Conservation (phyloP, 129 eudicot genomes). For the Flaveria sonorensis region DNA sequence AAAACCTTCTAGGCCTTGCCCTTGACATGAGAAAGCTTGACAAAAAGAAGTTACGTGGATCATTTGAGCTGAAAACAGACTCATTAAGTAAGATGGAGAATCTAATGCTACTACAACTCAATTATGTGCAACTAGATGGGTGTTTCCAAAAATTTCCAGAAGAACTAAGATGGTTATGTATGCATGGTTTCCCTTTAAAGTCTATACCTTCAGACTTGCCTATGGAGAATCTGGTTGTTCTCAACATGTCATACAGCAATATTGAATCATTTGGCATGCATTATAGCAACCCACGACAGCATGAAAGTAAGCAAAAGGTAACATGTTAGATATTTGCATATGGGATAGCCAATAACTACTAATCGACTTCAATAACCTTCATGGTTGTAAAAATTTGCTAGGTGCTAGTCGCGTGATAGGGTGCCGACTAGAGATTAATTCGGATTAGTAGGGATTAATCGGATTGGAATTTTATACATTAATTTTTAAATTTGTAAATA, state of each 20-base stretch:
- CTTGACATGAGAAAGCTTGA: slow-evolving; percentile 27
- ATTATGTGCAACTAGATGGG: slow-evolving; percentile 4
- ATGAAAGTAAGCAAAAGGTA: slow-evolving; percentile 16
- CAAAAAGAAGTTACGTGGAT: slow-evolving; percentile 12
- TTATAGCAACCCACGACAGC: background rate
- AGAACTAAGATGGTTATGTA: slow-evolving; percentile 32
- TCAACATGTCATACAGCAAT: slow-evolving; percentile 31
- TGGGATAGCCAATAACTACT: background rate
- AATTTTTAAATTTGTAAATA: no score
- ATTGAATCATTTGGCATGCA: slow-evolving; percentile 7
- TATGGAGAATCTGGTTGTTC: slow-evolving; percentile 26
- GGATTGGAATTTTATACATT: no score
- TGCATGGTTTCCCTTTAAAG: slow-evolving; percentile 29
- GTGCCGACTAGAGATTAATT: no score
- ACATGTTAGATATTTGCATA: background rate
- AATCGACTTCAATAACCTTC: background rate
- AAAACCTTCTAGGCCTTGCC: slow-evolving; percentile 30
- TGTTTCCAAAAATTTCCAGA: slow-evolving; percentile 19
- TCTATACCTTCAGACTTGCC: slow-evolving; percentile 24
- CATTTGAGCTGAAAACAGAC: slow-evolving; percentile 6
- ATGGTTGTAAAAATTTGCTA: no score
- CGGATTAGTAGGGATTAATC: no score
- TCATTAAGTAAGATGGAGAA: slow-evolving; percentile 24
- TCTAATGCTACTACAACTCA: slow-evolving; percentile 30
- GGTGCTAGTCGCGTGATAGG: no score